Evolutionary conservation across 306 rosid genomes (phyloP), one percentile per base, ranked within the genome.

Genomic region (Ceratonia siliqua): DNA sequence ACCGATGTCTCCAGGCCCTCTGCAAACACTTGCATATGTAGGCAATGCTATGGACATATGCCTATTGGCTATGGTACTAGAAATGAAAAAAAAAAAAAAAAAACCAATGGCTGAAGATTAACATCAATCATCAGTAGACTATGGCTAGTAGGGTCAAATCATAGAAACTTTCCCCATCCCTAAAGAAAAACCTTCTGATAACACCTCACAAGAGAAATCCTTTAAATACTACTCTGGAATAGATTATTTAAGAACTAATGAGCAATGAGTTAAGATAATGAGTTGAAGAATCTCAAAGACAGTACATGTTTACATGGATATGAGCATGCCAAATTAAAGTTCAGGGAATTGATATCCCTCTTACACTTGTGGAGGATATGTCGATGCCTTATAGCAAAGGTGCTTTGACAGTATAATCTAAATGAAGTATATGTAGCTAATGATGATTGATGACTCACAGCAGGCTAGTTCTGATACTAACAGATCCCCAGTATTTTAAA

Each of bases 401-500:
- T 46, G 18, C 63, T 56, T 33, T 57, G 21, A 22, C 21, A 67
- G 43, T 11, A 24, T 39, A 76, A 68, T 35, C 5, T 58, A 15
- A 25, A 48, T 27, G 21, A 48, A 32, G 15, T 15, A 56, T 15
- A 52, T 43, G 30, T n/a, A 52, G 68, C 24, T 14, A 32, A 52
- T 13, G 52, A 48, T 20, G 25, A 61, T 20, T 49, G 18, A 48
- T 21, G 10, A 62, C 20, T 28, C 24, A 53, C 42, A 3, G 58
- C 10, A 28, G 49, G 38, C 68, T 30, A 50, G 35, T 77, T 55
- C 63, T 59, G 35, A 42, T 27, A 52, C 67, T 68, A 55, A 49
- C 21, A 70, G 58, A 81, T 33, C 46, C 72, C 43, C 21, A 55
- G 48, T 64, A 62, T 10, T 38, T 75, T 13, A 69, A 53, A 56